Evolutionary conservation across 2,329 filamentous ascomycete genomes (phyloP), one percentile per base, ranked within the genome.

Genomic region (Epichloe uncinata): DNA sequence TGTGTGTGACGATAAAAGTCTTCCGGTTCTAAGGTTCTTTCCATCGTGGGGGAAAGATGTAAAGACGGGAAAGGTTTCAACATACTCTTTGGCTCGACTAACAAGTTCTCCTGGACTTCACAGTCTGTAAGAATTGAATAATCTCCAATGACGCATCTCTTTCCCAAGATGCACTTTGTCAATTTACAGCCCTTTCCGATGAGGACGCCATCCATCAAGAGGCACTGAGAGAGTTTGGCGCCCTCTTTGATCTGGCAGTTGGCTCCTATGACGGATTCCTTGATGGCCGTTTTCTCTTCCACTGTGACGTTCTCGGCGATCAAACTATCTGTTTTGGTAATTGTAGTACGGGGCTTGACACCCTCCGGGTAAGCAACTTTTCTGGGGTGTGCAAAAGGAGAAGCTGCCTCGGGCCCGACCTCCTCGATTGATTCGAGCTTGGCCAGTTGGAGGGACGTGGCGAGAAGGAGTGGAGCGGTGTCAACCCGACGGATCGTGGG

Each of bases 161-260:
- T 80, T 4, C 93, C 93, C 40, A 97, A 69, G 34, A 97, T 86
- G 61, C 90, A 96, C 20, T 87, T 86, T 1, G 86, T 93, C 47
- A 97, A 72, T 64, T 88, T 88, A 61, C 84, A 90, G 42, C 85
- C 84, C 59, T 87, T 85, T 13, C 87, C 90, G 12, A 98, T 77
- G 7, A 87, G 82, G 0, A 87, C 90, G 3, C 87, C 87, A 53
- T 97, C 91, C 88, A 97, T 96, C 18, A 97, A 70, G 45, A 97
- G 68, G 66, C 91, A 97, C 55, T 90, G 79, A n/a, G 81, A 82
- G 42, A 98, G 69, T 56, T 90, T 86, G 33, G 85, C 88, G n/a
- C 89, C 88, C 57, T 84, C 82, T 54, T 83, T 82, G 55, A 98
- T 91, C 59, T 86, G 84, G 64, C 88, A 95, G 58, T 87, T 88